Conservation (phyloP, 331 rosid species). For the Phaseolus coccineus region DNA sequence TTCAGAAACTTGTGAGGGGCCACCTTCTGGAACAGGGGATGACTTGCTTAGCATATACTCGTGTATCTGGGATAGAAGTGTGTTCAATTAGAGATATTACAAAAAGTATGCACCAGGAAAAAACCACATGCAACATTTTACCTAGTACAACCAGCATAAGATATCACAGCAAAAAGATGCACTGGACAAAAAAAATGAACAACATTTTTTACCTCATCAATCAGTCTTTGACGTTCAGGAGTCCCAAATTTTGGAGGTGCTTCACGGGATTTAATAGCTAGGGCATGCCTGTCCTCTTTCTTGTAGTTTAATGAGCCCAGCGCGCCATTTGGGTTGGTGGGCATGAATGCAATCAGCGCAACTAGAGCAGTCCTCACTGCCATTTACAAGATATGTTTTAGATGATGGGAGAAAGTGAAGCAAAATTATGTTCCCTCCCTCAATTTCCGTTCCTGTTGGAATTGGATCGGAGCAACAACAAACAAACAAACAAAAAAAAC, state of each 20-base stretch:
- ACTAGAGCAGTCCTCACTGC: conserved; percentile 96
- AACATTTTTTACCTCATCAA: conserved; percentile 73
- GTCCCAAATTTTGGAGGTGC: conserved; percentile 81
- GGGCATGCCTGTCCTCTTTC: conserved; percentile 81
- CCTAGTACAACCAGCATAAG: conserved; percentile 50
- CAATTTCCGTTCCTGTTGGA: neutral
- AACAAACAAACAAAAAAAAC: too few relatives aligned
- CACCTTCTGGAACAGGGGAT: conserved; percentile 65
- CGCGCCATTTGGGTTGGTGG: conserved; percentile 93
- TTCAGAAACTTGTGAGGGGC: conserved; percentile 55
- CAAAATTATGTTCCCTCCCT: neutral
- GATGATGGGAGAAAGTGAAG: neutral
- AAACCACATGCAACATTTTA: conserved; percentile 30
- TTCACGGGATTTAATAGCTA: conserved; percentile 88
- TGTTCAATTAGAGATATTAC: conserved; percentile 29
- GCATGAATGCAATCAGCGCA: conserved; percentile 97
- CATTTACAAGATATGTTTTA: conserved; percentile 33
- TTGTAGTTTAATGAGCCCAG: conserved; percentile 92
- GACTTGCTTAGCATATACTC: conserved; percentile 86
- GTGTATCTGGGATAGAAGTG: conserved; percentile 66
- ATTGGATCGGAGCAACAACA: neutral
- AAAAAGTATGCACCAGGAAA: neutral
- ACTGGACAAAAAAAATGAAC: neutral
- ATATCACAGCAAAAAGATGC: conserved; percentile 10
- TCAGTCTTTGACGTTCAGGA: conserved; percentile 85